A percentile compares a stretch with the other conserved stretches of the same genome.
Evolutionary conservation across 2,329 filamentous ascomycete genomes (phyloP).

Genomic region (Ophiostoma quercus): DNA sequence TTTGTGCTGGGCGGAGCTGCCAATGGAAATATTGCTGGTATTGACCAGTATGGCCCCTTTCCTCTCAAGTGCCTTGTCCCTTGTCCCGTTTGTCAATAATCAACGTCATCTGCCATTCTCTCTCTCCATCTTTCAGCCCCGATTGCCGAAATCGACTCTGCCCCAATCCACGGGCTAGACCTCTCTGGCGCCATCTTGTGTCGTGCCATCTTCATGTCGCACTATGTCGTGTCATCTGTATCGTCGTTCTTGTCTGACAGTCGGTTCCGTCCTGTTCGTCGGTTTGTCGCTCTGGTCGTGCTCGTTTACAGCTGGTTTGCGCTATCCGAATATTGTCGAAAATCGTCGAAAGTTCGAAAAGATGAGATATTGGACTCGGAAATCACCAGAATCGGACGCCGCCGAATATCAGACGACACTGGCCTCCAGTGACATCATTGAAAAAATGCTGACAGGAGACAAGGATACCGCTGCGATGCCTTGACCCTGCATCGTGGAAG

Average conservation of each 20-base stretch:
- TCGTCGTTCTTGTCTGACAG: neutral
- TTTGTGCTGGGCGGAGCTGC: neutral
- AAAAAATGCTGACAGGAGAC: neutral
- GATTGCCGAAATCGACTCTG: neutral
- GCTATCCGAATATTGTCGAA: neutral
- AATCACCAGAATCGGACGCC: neutral
- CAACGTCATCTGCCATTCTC: neutral
- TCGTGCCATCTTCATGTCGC: neutral
- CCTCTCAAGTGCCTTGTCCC: neutral
- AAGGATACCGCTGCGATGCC: neutral
- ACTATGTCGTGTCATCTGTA: neutral
- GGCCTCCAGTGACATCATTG: neutral
- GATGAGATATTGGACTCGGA: too few species aligned
- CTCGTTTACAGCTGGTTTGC: neutral
- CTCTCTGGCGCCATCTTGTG: neutral
- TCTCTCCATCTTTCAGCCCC: neutral
- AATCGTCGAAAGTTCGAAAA: neutral
- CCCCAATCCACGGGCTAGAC: neutral
- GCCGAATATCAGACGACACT: neutral
- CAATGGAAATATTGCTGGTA: neutral
- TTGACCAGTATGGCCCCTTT: neutral
- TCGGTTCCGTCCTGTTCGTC: neutral
- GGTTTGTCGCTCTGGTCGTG: neutral
- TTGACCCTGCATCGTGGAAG: neutral
- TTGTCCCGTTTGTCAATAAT: neutral